Evolutionary conservation across 2,329 filamentous ascomycete genomes (phyloP).

Genomic region (Epichloe coenophiala): DNA sequence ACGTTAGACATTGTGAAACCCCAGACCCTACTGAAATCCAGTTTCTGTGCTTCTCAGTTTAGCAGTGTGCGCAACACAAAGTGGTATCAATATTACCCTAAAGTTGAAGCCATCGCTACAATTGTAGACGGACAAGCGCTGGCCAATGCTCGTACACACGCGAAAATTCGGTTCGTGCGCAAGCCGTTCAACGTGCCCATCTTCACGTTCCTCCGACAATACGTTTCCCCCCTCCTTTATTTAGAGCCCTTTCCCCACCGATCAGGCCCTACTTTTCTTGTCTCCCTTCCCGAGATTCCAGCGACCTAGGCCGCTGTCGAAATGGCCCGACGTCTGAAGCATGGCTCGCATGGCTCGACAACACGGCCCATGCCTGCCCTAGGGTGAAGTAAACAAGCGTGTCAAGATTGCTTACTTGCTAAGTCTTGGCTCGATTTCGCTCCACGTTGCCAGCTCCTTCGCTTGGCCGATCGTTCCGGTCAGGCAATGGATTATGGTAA

Average conservation of each 20-base stretch:
- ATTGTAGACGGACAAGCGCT: neutral
- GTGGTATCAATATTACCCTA: neutral
- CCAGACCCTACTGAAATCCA: neutral
- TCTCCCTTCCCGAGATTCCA: too few species aligned
- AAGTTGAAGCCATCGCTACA: neutral
- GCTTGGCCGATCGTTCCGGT: constrained; percentile 4
- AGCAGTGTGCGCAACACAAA: neutral
- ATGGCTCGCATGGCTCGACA: neutral
- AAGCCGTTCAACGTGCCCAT: neutral
- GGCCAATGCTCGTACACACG: neutral
- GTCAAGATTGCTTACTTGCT: neutral
- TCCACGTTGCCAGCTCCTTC: constrained; percentile 8
- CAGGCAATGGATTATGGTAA: constrained; percentile 11
- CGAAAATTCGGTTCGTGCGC: neutral
- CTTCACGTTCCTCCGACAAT: neutral
- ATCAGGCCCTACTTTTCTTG: neutral
- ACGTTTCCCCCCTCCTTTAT: neutral
- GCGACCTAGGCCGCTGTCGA: neutral
- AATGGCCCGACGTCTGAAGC: neutral
- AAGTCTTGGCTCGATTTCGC: constrained; percentile 7
- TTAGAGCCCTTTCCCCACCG: constrained; percentile 3
- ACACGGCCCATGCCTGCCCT: too few species aligned
- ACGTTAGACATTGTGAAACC: too few species aligned
- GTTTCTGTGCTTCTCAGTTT: neutral
- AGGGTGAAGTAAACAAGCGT: neutral